Evolutionary conservation across 2,329 filamentous ascomycete species (phyloP).

Genomic region (Botryotinia convoluta): DNA sequence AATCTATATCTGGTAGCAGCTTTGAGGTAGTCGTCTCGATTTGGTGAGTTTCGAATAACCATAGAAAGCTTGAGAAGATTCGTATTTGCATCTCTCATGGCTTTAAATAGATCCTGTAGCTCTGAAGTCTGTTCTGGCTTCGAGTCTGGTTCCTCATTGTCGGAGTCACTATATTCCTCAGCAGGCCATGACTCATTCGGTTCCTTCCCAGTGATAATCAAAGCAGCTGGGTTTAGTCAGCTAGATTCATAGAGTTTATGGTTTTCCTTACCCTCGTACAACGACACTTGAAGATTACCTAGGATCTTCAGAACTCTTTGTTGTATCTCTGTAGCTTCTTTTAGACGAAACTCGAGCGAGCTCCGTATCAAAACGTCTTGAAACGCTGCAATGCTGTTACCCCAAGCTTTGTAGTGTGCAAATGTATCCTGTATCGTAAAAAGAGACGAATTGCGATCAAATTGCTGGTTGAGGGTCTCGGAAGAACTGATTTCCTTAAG

Average conservation of each 20-base stretch:
- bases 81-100: conserved; percentile 27
- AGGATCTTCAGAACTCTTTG: conserved; percentile 28
- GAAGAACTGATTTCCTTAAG: neutral
- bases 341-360: conserved; percentile 31
- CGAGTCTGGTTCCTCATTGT: conserved; percentile 16
- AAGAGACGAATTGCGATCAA: conserved; percentile 20
- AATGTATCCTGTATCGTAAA: conserved; percentile 21
- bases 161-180: conserved; percentile 25
- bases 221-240: conserved; percentile 18
- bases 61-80: conserved; percentile 33
- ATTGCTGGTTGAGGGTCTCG: neutral
- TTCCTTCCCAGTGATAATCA: conserved; percentile 26
- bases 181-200: conserved; percentile 27
- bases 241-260: neutral
- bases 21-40: conserved; percentile 32
- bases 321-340: conserved; percentile 28
- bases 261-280: conserved; percentile 23
- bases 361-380: conserved; percentile 21
- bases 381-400: conserved; percentile 30
- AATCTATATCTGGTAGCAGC: conserved; percentile 28
- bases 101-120: conserved; percentile 27
- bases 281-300: conserved; percentile 26
- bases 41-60: conserved; percentile 29
- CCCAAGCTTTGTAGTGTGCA: conserved; percentile 32
- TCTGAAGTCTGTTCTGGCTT: conserved; percentile 26